A percentile compares a stretch with the other conserved stretches of the same genome.
These are phyloP conservation scores for Phaeosphaeriaceae sp. DNA, from an alignment of 2,329 filamentous ascomycete genomes.

Conservation along the genomic window DNA sequence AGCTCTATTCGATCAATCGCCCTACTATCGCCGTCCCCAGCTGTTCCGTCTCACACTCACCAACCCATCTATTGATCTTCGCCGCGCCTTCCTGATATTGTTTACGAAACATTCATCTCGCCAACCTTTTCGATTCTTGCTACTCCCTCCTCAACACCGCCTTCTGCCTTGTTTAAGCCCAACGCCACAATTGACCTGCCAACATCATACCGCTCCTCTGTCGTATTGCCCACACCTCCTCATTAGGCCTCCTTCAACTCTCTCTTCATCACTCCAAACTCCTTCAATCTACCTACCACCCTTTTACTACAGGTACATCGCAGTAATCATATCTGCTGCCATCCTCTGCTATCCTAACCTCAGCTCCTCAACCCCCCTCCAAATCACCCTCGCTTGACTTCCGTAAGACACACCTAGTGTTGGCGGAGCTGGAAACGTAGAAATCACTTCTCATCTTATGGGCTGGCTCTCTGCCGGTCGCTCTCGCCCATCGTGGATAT, in stretches of 20 bases:
- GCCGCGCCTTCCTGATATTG: slow-evolving; percentile 27
- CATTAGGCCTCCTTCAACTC: slow-evolving; percentile 21
- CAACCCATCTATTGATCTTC: slow-evolving; percentile 24
- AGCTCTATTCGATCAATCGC: slow-evolving; percentile 38
- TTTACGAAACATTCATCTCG: slow-evolving; percentile 23
- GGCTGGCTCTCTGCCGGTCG: slow-evolving; percentile 53
- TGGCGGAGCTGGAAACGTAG: slow-evolving; percentile 23
- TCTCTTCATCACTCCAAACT: slow-evolving; percentile 8
- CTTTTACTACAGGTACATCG: slow-evolving; percentile 5
- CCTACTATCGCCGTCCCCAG: slow-evolving; percentile 33
- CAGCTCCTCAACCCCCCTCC: slow-evolving; percentile 3
- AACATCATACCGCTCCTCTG: slow-evolving; percentile 18
- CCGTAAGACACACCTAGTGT: slow-evolving; percentile 6
- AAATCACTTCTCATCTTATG: slow-evolving; percentile 37
- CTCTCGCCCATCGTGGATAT: slow-evolving; percentile 87
- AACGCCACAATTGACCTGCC: slow-evolving; percentile 31
- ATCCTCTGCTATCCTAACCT: neutral
- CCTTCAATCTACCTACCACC: slow-evolving; percentile 26
- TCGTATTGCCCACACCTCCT: slow-evolving; percentile 2
- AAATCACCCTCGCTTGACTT: slow-evolving; percentile 8
- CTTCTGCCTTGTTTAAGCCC: slow-evolving; percentile 36
- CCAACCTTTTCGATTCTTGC: slow-evolving; percentile 14
- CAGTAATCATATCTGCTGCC: neutral
- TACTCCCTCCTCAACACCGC: slow-evolving; percentile 16
- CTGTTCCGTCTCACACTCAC: slow-evolving; percentile 28